phyloP scores from a whole-genome alignment of 2,329 filamentous ascomycete species.

The Alternaria infectoria region DNA sequence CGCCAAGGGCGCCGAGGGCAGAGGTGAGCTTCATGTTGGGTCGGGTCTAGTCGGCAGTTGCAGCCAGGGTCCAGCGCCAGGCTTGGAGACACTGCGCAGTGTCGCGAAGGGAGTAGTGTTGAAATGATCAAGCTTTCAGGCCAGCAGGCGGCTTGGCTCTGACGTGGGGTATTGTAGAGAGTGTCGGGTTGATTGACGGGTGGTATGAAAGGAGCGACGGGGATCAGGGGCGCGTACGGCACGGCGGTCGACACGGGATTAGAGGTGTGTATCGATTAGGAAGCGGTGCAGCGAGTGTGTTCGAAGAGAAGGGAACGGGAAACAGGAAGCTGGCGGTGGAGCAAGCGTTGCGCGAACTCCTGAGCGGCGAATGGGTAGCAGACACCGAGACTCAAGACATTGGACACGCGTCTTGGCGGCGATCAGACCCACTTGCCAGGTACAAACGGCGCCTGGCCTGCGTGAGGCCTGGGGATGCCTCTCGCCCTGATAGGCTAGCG shows the following conservation, averaged over 20 bases:
- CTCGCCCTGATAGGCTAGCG: conserved; percentile 15
- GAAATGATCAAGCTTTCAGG: neutral
- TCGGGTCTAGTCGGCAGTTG: conserved; percentile 9
- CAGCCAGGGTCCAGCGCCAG: conserved; percentile 34
- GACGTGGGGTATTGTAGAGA: conserved; percentile 10
- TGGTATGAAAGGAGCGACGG: conserved; percentile 39
- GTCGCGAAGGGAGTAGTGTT: neutral
- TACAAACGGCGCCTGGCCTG: conserved; percentile 2
- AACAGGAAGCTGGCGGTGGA: conserved; percentile 10
- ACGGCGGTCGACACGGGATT: neutral
- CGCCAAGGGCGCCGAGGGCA: conserved; percentile 38
- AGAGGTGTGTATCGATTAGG: neutral
- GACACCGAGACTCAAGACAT: conserved; percentile 12
- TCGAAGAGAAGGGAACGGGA: conserved; percentile 7
- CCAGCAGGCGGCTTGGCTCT: neutral
- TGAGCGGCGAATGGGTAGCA: conserved; percentile 13
- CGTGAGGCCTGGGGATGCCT: conserved; percentile 2
- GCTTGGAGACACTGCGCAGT: conserved; percentile 19
- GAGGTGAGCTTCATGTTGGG: conserved; percentile 45
- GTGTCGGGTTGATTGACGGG: conserved; percentile 25
- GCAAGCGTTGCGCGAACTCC: conserved; percentile 14
- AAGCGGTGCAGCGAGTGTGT: conserved; percentile 20
- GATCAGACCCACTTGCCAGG: conserved; percentile 15
- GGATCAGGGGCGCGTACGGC: conserved; percentile 21
- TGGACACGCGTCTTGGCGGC: conserved; percentile 16